phyloP scores from a whole-genome alignment of 106 monocot species.

The Allium cepa region DNA sequence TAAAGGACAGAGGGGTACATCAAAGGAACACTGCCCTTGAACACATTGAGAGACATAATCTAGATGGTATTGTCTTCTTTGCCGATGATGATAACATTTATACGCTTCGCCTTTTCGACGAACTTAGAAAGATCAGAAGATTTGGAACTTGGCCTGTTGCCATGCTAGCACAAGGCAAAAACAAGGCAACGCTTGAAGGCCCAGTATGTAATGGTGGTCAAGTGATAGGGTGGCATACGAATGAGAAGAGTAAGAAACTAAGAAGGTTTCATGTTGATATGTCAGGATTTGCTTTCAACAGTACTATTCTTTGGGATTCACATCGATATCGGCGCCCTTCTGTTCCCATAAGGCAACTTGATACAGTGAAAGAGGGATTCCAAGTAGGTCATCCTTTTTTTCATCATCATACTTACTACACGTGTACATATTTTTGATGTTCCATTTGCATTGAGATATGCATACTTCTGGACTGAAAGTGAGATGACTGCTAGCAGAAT shows the following conservation, averaged over 20 bases:
- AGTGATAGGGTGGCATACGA: conserved; percentile 89
- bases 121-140: conserved; percentile 42
- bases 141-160: conserved; percentile 80
- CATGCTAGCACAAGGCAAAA: conserved; percentile 70
- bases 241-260: conserved; percentile 69
- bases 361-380: conserved; percentile 75
- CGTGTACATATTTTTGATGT: not conserved
- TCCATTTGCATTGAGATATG: not conserved
- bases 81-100: conserved; percentile 58
- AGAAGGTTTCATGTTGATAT: conserved; percentile 93
- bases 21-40: conserved; percentile 49
- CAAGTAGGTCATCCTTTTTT: conserved; percentile 42
- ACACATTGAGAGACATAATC: conserved; percentile 30
- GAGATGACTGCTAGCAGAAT: no score
- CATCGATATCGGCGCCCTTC: conserved; percentile 39
- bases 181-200: conserved; percentile 64
- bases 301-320: conserved; percentile 86
- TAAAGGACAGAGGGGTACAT: conserved; percentile 35
- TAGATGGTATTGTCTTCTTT: conserved; percentile 49
- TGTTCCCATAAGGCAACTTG: conserved; percentile 59
- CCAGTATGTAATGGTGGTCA: conserved; percentile 78
- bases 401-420: not conserved
- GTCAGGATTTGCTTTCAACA: conserved; percentile 97
- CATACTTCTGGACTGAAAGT: not conserved
- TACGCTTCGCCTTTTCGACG: conserved; percentile 34